Percentiles rank a stretch among this genome's conserved stretches.
Evolutionary conservation across 1,284 basidiomycete species (phyloP).

Genomic region (Naganishia sp.): DNA sequence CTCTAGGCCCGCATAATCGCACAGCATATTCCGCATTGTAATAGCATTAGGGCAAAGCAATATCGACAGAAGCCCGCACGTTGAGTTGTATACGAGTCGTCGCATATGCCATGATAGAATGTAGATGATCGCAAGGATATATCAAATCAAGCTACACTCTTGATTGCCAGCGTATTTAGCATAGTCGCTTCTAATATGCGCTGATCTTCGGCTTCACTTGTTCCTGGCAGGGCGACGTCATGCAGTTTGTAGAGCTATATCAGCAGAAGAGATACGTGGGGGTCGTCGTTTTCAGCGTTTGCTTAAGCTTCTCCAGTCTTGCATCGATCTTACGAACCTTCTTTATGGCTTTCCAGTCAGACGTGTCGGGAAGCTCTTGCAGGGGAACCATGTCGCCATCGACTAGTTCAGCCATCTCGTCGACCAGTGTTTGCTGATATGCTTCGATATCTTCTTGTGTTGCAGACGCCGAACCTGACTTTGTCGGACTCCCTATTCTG

Average conservation of each 20-base stretch:
- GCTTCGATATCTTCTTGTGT: conserved; percentile 46
- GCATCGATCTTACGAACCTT: conserved; percentile 60
- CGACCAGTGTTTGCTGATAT: conserved; percentile 40
- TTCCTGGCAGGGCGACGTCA: conserved; percentile 49
- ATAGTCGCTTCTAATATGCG: conserved; percentile 66
- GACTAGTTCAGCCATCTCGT: conserved; percentile 62
- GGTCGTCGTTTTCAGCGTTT: neutral
- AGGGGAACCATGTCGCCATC: conserved; percentile 61
- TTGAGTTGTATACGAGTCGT: too few species aligned
- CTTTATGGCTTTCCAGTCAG: conserved; percentile 65
- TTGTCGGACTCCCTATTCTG: conserved; percentile 57
- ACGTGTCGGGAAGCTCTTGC: conserved; percentile 45
- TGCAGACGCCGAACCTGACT: conserved; percentile 43
- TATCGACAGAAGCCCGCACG: too few species aligned
- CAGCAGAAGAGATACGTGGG: neutral
- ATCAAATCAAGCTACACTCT: conserved; percentile 60
- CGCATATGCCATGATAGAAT: neutral
- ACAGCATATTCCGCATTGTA: too few species aligned
- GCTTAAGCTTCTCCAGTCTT: neutral
- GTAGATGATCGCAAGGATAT: too few species aligned
- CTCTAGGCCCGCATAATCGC: neutral
- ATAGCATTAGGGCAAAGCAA: too few species aligned
- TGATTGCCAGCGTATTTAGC: conserved; percentile 75
- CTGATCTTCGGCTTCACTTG: conserved; percentile 53
- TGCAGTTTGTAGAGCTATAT: conserved; percentile 74